Evolutionary conservation across 371 early-diverging fungal species (phyloP).

Genomic region (Sporodiniella umbellata): DNA sequence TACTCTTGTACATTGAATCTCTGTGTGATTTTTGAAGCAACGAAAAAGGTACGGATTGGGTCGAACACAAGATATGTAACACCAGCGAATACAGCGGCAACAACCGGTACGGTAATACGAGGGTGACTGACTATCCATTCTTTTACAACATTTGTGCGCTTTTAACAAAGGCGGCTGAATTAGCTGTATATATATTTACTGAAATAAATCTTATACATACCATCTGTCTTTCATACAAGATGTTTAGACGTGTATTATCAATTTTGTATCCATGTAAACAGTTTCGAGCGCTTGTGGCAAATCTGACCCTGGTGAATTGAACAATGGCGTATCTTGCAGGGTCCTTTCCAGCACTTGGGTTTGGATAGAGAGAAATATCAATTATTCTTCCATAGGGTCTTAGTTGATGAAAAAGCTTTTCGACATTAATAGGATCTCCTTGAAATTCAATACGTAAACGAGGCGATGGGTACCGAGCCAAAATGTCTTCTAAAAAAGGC

Average conservation of each 20-base stretch:
- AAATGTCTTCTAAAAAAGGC: constrained; percentile 89
- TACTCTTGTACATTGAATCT: constrained; percentile 71
- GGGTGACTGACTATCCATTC: constrained; percentile 75
- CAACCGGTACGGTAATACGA: constrained; percentile 66
- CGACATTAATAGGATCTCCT: constrained; percentile 56
- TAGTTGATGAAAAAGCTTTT: constrained; percentile 71
- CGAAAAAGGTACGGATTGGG: constrained; percentile 84
- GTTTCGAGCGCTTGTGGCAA: constrained; percentile 86
- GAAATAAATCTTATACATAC: constrained; percentile 15
- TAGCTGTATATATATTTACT: neutral
- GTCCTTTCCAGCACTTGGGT: constrained; percentile 59
- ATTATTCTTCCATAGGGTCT: constrained; percentile 81
- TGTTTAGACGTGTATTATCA: constrained; percentile 61
- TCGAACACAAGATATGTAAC: constrained; percentile 86
- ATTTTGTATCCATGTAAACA: constrained; percentile 81
- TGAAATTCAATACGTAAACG: constrained; percentile 71
- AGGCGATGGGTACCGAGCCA: constrained; percentile 67
- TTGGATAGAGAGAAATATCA: constrained; percentile 66
- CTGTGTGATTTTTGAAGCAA: constrained; percentile 77
- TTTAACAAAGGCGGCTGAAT: neutral
- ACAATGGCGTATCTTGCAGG: constrained; percentile 75
- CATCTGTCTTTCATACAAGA: constrained; percentile 69
- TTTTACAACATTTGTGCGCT: constrained; percentile 60
- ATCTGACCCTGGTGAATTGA: constrained; percentile 69
- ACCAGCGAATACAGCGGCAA: constrained; percentile 73